Evolutionary conservation across 73 alveolate species (phyloP), one percentile per base, ranked within the genome.

Genomic region (Stentor roeselii): DNA sequence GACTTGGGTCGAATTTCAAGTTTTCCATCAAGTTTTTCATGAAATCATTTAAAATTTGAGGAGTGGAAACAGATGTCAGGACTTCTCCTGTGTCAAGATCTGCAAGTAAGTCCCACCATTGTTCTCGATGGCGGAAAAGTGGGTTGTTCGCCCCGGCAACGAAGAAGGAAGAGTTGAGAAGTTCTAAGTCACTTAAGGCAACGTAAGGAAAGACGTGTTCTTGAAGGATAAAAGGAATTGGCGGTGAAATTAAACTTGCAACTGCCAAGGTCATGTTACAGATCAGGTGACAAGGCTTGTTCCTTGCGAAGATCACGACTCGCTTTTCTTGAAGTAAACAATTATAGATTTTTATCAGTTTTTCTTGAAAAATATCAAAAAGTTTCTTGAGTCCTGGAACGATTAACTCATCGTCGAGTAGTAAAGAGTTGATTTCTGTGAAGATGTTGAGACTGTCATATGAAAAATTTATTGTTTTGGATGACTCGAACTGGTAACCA

Each of bases 21-120:
- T n/a, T 34, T n/a, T n/a, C 50, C 41, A 30, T 21, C 21, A 67
- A 67, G 37, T 21, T 21, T 21, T 21, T 11, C 21, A 67, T 67
- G 37, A 67, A 67, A 67, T 67, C 37, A 30, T 67, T 27, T 30
- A 21, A n/a, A 14, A 21, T 32, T 67, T 21, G 37, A 30, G 80
- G 41, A 21, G 41, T 21, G 21, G 84, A 38, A 21, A 37, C n/a
- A 34, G 32, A 32, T 14, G 84, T 36, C 14, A 76, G 32, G 14
- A 76, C 59, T 39, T 39, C 82, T 41, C 84, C 84, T 21, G 60
- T 14, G 67, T 76, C 84, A 76, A 76, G 84, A 76, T 76, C 84
- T n/a, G 36, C 84, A 37, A 37, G 39, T n/a, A 76, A n/a, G 39
- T 76, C 84, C 59, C 84, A 76, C 74, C 84, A 76, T 76, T 76